Conservation (phyloP, 1,139 yeast genomes). For the Arxiozyma slooffiae region DNA sequence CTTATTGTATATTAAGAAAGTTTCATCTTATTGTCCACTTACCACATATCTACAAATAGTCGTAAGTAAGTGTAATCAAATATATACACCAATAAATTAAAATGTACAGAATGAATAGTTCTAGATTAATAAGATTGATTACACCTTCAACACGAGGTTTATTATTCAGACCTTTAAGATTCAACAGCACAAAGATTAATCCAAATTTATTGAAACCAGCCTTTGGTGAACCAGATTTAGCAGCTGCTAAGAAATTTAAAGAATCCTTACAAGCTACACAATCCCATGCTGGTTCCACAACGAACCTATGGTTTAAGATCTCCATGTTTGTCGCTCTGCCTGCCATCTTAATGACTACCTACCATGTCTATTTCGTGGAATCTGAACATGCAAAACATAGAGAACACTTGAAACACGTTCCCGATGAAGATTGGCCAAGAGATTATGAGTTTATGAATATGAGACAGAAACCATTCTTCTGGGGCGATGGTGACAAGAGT, state of each 20-base stretch:
- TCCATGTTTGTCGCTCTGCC: constrained; percentile 75
- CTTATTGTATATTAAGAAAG: too few relatives aligned
- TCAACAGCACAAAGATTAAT: constrained; percentile 19
- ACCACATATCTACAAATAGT: neutral
- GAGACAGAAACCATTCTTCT: constrained; percentile 79
- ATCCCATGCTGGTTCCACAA: constrained; percentile 70
- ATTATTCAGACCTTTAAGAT: neutral
- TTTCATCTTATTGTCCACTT: too few relatives aligned
- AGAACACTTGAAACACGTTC: constrained; percentile 62
- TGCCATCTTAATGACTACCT: constrained; percentile 62
- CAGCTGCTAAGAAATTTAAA: constrained; percentile 47
- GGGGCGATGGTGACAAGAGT: constrained; percentile 98
- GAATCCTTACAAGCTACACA: constrained; percentile 47
- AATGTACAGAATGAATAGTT: neutral
- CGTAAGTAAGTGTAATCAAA: neutral
- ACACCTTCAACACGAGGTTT: neutral
- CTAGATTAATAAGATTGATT: neutral
- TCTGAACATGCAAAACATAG: constrained; percentile 84
- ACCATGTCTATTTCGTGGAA: constrained; percentile 75
- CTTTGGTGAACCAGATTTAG: constrained; percentile 36
- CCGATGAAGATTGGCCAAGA: constrained; percentile 86
- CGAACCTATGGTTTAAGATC: constrained; percentile 77
- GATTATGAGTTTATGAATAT: constrained; percentile 87
- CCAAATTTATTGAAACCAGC: constrained; percentile 29
- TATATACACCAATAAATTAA: neutral